Evolutionary conservation across 1,284 basidiomycete genomes (phyloP).

Genomic region (Cystobasidium sp.): DNA sequence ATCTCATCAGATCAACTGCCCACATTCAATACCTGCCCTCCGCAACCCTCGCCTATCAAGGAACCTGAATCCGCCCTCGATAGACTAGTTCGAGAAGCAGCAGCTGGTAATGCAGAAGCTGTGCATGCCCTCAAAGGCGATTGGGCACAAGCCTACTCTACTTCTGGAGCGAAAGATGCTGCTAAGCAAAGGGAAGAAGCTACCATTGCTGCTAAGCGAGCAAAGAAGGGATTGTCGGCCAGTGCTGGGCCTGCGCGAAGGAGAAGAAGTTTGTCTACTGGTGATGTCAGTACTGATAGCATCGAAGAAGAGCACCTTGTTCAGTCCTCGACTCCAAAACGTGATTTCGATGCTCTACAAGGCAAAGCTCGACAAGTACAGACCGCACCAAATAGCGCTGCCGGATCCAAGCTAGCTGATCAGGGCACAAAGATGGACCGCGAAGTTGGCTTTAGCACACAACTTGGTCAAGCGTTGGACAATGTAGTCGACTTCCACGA

Average conservation of each 20-base stretch:
- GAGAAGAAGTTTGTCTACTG: slow-evolving; percentile 25
- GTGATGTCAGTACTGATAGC: slow-evolving; percentile 24
- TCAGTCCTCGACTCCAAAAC: not conserved
- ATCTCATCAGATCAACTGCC: slow-evolving; percentile 42
- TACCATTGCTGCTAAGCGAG: slow-evolving; percentile 19
- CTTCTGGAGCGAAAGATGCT: slow-evolving; percentile 15
- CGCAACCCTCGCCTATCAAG: slow-evolving; percentile 31
- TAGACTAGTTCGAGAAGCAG: slow-evolving; percentile 34
- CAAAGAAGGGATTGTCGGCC: slow-evolving; percentile 32
- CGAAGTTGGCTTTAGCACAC: slow-evolving; percentile 25
- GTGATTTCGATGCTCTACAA: not conserved
- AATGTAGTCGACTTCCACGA: slow-evolving; percentile 36
- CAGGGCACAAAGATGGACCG: not conserved
- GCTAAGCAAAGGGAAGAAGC: slow-evolving; percentile 12
- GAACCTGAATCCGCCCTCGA: slow-evolving; percentile 41
- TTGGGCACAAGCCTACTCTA: slow-evolving; percentile 33
- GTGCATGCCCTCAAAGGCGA: slow-evolving; percentile 26
- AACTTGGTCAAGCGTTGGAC: slow-evolving; percentile 36
- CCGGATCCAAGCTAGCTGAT: slow-evolving; percentile 6
- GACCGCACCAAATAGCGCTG: slow-evolving; percentile 29
- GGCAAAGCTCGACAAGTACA: slow-evolving; percentile 1
- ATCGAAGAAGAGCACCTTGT: slow-evolving; percentile 12
- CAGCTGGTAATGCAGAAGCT: slow-evolving; percentile 29
- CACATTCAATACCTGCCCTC: slow-evolving; percentile 13
- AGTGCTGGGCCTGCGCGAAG: slow-evolving; percentile 23